Percentiles rank a stretch among this genome's conserved stretches.
Conservation (phyloP, 2,329 filamentous ascomycete genomes). For the Diaporthe nobilis region DNA sequence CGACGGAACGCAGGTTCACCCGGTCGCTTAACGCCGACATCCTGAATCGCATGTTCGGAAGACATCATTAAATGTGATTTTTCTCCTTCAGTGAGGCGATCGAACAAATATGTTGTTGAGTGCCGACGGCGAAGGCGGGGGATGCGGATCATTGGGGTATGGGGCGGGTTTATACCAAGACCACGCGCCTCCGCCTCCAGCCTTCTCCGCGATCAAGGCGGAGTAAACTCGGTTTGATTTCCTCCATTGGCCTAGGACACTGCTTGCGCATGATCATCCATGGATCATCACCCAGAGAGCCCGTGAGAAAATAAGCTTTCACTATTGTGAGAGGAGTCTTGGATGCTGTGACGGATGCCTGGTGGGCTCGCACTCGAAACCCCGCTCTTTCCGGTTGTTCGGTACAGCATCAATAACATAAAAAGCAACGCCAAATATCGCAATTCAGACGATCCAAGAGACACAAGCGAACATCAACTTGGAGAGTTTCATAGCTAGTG, state of each 20-base stretch:
- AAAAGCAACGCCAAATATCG: not conserved
- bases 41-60: not conserved
- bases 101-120: not conserved
- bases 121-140: slow-evolving; percentile 8
- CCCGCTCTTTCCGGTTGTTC: not conserved
- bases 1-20: slow-evolving; percentile 6
- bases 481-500: too few species aligned
- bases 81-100: not conserved
- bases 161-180: slow-evolving; percentile 28
- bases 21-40: not conserved
- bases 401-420: not conserved
- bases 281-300: not conserved
- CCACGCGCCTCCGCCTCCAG: slow-evolving; percentile 8
- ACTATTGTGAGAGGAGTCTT: not conserved
- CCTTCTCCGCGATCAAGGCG: slow-evolving; percentile 27
- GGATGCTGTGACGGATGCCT: not conserved
- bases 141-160: slow-evolving; percentile 2
- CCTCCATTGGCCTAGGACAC: slow-evolving; percentile 17
- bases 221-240: slow-evolving; percentile 26
- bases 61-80: not conserved
- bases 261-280: slow-evolving; percentile 1
- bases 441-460: not conserved
- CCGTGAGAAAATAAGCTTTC: not conserved
- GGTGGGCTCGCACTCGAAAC: not conserved
- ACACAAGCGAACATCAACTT: not conserved